These are phyloP conservation scores for Eucommia ulmoides DNA, from an alignment of 257 asterid species.

Conservation along the genomic window DNA sequence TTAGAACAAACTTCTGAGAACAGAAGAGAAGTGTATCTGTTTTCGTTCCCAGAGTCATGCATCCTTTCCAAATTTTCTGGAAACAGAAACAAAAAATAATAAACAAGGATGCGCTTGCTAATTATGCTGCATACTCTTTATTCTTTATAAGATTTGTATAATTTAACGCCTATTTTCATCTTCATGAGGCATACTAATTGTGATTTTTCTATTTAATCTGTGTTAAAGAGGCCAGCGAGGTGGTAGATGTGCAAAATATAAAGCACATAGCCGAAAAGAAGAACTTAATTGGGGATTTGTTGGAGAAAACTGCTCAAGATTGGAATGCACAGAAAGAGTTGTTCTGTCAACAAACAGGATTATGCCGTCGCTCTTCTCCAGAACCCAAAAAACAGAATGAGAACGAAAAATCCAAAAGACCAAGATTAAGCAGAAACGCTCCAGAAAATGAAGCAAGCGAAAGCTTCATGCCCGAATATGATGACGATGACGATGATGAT, in stretches of 20 bases:
- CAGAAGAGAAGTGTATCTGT: too few relatives aligned
- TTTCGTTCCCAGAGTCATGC: too few relatives aligned
- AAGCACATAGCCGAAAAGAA: slow-evolving; percentile 52
- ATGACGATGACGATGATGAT: too few relatives aligned
- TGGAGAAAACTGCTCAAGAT: slow-evolving; percentile 42
- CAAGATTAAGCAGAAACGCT: too few relatives aligned
- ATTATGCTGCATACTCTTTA: neutral
- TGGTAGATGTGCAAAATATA: slow-evolving; percentile 43
- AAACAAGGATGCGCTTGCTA: neutral
- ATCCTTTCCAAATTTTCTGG: too few relatives aligned
- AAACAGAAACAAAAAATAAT: too few relatives aligned
- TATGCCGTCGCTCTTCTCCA: slow-evolving; percentile 5
- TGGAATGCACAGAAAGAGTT: slow-evolving; percentile 49
- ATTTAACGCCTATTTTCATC: neutral
- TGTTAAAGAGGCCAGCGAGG: slow-evolving; percentile 47
- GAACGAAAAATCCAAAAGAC: neutral
- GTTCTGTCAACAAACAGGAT: slow-evolving; percentile 42
- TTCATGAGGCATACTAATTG: too few relatives aligned
- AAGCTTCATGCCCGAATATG: too few relatives aligned
- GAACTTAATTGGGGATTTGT: slow-evolving; percentile 42
- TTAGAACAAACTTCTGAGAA: too few relatives aligned
- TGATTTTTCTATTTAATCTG: neutral
- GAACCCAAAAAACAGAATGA: slow-evolving; percentile 5
- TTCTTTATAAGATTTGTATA: neutral
- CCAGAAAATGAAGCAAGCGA: too few relatives aligned